Percentiles rank a stretch among this genome's conserved stretches.
Conservation (phyloP, 1,284 basidiomycete genomes). For the Porodaedalea pini region DNA sequence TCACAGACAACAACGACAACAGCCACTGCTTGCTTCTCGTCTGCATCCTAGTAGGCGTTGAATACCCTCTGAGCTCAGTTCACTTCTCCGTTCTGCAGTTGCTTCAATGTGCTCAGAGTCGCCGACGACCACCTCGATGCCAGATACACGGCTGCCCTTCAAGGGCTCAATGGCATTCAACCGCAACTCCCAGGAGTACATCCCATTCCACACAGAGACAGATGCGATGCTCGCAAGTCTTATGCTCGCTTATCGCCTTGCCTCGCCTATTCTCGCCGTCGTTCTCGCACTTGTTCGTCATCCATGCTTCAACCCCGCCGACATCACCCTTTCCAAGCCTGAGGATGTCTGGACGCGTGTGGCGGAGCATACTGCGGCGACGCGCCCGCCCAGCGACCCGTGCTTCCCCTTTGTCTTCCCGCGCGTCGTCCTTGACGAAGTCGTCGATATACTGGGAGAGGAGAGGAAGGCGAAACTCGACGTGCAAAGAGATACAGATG, state of each 20-base stretch:
- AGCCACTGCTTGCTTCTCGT: too few relatives aligned
- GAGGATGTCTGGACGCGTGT: slow-evolving; percentile 18
- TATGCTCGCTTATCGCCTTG: slow-evolving; percentile 20
- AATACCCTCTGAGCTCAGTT: too few relatives aligned
- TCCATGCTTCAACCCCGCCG: slow-evolving; percentile 18
- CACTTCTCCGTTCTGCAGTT: background rate
- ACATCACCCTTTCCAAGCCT: slow-evolving; percentile 17
- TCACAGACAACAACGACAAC: too few relatives aligned
- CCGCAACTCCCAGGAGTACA: slow-evolving; percentile 17
- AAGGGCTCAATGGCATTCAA: slow-evolving; percentile 16
- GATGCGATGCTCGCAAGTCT: slow-evolving; percentile 22
- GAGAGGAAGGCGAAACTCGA: slow-evolving; percentile 9
- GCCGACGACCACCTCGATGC: background rate
- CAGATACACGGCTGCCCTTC: slow-evolving; percentile 19
- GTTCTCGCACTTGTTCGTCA: slow-evolving; percentile 20
- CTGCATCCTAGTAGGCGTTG: too few relatives aligned
- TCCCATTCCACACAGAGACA: slow-evolving; percentile 17
- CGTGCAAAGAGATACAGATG: slow-evolving; percentile 11
- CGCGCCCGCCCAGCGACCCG: background rate
- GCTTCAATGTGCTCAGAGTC: background rate
- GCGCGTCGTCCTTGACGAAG: slow-evolving; percentile 13
- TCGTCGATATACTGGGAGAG: slow-evolving; percentile 15
- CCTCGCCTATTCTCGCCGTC: slow-evolving; percentile 17
- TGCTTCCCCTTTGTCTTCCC: slow-evolving; percentile 11
- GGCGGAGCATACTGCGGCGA: slow-evolving; percentile 9